phyloP scores from a whole-genome alignment of 2,329 filamentous ascomycete species.

The Ophiostoma sp. region DNA sequence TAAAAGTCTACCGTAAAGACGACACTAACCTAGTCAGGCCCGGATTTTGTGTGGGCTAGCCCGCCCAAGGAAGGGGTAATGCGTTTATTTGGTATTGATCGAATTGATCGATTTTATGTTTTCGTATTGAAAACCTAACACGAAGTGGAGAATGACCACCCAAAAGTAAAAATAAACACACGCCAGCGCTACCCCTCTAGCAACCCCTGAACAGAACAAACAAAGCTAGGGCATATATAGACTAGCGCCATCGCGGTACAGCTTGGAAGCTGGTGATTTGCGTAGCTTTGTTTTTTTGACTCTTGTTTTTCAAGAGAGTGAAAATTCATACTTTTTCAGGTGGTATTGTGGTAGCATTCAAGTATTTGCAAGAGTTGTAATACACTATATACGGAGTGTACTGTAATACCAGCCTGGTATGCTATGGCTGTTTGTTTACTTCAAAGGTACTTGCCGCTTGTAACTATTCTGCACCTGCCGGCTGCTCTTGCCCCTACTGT shows the following conservation, averaged over 20 bases:
- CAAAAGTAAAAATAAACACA: slow-evolving; percentile 18
- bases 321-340: neutral
- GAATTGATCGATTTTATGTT: neutral
- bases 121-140: neutral
- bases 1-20: neutral
- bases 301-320: neutral
- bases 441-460: neutral
- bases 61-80: neutral
- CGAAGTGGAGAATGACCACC: neutral
- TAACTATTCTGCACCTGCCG: neutral
- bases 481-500: neutral
- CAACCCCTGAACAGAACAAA: slow-evolving; percentile 19
- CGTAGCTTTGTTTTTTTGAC: neutral
- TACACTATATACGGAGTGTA: neutral
- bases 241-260: neutral
- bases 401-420: neutral
- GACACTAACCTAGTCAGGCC: neutral
- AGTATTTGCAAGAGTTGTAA: neutral
- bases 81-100: neutral
- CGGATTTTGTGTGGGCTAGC: neutral
- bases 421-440: neutral
- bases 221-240: neutral
- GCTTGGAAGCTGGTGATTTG: neutral
- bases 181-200: slow-evolving; percentile 20
- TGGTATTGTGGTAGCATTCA: neutral